A percentile compares a stretch with the other conserved stretches of the same genome.
These are phyloP conservation scores for Eutrema salsugineum DNA, from an alignment of 441 rosid species.

Conservation along the genomic window DNA sequence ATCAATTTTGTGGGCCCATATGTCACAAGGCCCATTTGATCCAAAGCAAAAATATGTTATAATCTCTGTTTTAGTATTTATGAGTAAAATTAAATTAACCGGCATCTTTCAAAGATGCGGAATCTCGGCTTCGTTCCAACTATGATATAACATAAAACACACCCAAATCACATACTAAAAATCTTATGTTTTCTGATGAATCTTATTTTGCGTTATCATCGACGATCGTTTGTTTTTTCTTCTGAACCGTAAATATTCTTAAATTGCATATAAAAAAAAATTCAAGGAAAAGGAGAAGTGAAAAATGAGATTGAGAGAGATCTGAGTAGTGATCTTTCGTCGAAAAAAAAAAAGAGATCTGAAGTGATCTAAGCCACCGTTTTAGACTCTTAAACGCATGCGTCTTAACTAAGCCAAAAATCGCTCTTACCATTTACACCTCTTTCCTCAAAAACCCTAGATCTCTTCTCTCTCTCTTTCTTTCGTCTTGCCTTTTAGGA, in stretches of 20 bases:
- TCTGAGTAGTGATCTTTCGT: too few species aligned
- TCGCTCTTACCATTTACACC: constrained; percentile 6
- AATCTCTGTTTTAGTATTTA: not conserved
- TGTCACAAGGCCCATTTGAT: not conserved
- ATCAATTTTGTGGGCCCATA: not conserved
- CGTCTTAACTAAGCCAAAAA: constrained; percentile 23
- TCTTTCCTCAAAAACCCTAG: constrained; percentile 31
- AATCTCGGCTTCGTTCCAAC: constrained; percentile 19
- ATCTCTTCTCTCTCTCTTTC: constrained; percentile 20
- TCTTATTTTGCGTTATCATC: not conserved
- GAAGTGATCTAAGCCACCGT: constrained; percentile 21
- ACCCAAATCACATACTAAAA: not conserved
- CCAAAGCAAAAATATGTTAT: not conserved
- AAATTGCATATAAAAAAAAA: not conserved
- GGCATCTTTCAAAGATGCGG: constrained; percentile 27
- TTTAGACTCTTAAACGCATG: constrained; percentile 18
- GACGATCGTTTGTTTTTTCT: not conserved
- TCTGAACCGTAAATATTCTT: too few species aligned
- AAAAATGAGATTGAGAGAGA: not conserved
- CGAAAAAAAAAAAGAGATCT: too few species aligned
- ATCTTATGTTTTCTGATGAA: not conserved
- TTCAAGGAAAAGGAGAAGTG: not conserved
- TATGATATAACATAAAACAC: not conserved
- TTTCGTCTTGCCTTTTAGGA: constrained; percentile 17
- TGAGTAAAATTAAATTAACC: not conserved